These are phyloP conservation scores for Bullera alba DNA, from an alignment of 768 basidiomycete genomes.

Conservation along the genomic window DNA sequence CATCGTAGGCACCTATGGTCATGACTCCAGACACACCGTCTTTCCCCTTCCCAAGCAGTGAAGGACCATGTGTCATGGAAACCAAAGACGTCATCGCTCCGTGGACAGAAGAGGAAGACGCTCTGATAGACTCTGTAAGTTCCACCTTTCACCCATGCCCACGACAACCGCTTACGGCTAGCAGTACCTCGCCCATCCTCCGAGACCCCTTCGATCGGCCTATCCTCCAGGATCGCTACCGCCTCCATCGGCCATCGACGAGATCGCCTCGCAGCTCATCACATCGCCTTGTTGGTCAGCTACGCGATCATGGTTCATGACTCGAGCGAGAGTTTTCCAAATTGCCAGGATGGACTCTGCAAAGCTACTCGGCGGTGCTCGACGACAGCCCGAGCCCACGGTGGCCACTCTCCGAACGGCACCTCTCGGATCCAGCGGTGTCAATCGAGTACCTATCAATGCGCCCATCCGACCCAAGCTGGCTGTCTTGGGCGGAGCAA, in stretches of 20 bases:
- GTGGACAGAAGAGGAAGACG: conserved; percentile 21
- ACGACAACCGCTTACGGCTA: neutral
- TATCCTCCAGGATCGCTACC: conserved; percentile 28
- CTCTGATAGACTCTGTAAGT: conserved; percentile 11
- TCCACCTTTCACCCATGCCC: neutral
- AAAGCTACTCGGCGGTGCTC: conserved; percentile 6
- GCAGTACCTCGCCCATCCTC: conserved; percentile 16
- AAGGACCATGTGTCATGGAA: neutral
- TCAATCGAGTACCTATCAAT: neutral
- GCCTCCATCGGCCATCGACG: conserved; percentile 21
- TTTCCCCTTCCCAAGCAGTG: neutral
- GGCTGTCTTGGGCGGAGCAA: conserved; percentile 7
- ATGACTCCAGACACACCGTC: conserved; percentile 11
- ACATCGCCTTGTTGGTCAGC: conserved; percentile 7
- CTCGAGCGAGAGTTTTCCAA: conserved; percentile 15
- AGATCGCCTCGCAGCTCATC: conserved; percentile 21
- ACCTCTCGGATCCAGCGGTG: neutral
- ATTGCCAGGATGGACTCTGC: conserved; percentile 19
- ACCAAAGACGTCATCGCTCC: neutral
- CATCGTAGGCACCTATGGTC: conserved; percentile 2
- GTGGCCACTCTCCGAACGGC: neutral
- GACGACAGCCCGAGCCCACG: conserved; percentile 3
- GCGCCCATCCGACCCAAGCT: neutral
- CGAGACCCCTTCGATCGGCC: conserved; percentile 13
- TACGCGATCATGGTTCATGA: conserved; percentile 14